Conservation (phyloP, 1,284 basidiomycete genomes). For the Cutaneotrichosporon spelunceum region DNA sequence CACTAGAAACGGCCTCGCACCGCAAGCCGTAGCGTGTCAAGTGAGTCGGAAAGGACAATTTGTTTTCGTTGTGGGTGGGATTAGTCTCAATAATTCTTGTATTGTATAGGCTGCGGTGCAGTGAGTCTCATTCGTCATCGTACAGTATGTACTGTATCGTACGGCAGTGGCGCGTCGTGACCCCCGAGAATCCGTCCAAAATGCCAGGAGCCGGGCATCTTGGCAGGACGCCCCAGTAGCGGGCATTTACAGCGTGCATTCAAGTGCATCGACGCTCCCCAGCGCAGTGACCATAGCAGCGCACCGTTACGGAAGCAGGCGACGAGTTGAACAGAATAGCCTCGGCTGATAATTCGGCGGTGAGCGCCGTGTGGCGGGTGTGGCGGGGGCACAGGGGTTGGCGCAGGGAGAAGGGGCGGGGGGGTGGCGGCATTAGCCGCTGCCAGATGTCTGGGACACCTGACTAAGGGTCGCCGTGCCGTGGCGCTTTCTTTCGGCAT, state of each 20-base stretch:
- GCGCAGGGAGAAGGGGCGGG: too few species aligned
- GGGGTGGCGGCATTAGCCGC: too few species aligned
- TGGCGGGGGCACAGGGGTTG: too few species aligned
- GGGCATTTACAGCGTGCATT: not conserved
- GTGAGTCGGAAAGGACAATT: not conserved
- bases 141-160: too few species aligned
- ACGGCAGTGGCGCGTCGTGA: not conserved
- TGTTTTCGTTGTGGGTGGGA: not conserved
- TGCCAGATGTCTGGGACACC: not conserved
- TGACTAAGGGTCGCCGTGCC: not conserved
- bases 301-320: not conserved
- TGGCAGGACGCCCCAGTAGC: not conserved
- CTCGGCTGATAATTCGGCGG: not conserved
- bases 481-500: not conserved
- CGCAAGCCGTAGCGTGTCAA: not conserved
- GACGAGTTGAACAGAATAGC: not conserved
- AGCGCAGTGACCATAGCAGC: not conserved
- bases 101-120: not conserved
- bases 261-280: not conserved
- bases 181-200: too few species aligned
- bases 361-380: too few species aligned
- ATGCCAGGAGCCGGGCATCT: not conserved
- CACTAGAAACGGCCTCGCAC: slow-evolving; percentile 2
- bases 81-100: not conserved
- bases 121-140: not conserved